These are phyloP conservation scores for Cicer yamashitae DNA, from an alignment of 306 rosid genomes.

Conservation along the genomic window DNA sequence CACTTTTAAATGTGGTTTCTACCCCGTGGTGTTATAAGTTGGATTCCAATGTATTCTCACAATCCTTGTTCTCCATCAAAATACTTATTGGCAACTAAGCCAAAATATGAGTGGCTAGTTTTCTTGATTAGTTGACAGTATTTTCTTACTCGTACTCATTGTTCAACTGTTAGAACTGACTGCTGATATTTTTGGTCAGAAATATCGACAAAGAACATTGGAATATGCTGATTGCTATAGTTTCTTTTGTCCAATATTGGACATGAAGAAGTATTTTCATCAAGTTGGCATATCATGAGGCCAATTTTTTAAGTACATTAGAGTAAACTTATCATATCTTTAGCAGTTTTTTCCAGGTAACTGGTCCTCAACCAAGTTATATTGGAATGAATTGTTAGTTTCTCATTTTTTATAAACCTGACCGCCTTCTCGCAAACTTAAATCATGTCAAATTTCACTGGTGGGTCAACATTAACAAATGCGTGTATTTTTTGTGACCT, in stretches of 20 bases:
- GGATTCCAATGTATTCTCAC: background rate
- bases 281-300: background rate
- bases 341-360: constrained; percentile 14
- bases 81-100: background rate
- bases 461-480: constrained; percentile 14
- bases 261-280: background rate
- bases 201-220: background rate
- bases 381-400: background rate
- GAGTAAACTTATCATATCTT: background rate
- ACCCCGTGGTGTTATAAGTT: background rate
- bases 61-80: background rate
- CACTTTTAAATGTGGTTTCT: constrained; percentile 17
- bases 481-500: constrained; percentile 1
- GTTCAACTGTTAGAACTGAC: background rate
- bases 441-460: background rate
- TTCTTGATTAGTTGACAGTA: background rate
- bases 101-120: background rate
- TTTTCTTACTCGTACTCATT: constrained; percentile 1
- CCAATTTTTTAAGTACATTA: background rate
- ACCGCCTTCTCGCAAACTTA: constrained; percentile 10
- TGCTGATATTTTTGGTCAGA: background rate
- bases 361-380: constrained; percentile 14
- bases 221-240: background rate
- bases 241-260: background rate
- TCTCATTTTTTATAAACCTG: background rate